Evolutionary conservation across 306 rosid species (phyloP), one percentile per base, ranked within the genome.

Genomic region (Begonia loranthoides): DNA sequence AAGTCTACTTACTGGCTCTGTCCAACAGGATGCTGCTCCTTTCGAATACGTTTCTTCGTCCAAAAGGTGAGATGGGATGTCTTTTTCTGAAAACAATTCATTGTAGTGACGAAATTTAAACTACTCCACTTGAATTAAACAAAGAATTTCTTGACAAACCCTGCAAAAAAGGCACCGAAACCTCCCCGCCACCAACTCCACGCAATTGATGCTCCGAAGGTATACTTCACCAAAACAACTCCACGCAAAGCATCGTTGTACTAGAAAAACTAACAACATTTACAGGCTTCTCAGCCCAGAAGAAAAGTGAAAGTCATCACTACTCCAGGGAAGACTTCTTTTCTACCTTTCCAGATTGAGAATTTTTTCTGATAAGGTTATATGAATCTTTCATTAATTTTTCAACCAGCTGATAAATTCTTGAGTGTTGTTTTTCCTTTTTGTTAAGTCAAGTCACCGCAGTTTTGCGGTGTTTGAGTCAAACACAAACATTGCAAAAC

Each of bases 151-250:
- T 64, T 62, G 52, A 56, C 79, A 24, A 60, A 86, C 96, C 99
- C 58, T 72, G 94, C 82, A 83, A 78, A 73, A 90, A 90, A 45
- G 99, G 99, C 61, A 83, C 96, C 24, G 82, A 72, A 28, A 80
- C 99, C 72, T 83, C 99, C 66, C 99, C 93, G 55, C 96, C 93
- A 45, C 96, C 96, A 52, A 90, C 96, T 71, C 96, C n/a, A n/a
- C n/a, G n/a, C n/a, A n/a, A n/a, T n/a, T n/a, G n/a, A n/a, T n/a
- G n/a, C n/a, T n/a, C n/a, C n/a, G n/a, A n/a, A n/a, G n/a, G n/a
- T n/a, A n/a, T n/a, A n/a, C n/a, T n/a, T n/a, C n/a, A n/a, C n/a
- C n/a, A n/a, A n/a, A n/a, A n/a, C n/a, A n/a, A n/a, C 4, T 28
- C 36, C 36, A 28, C 36, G 36, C 6, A 28, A 28, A 28, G 9